Base-by-base conservation (phyloP, 2,329 filamentous ascomycete species). In the Calonectria naviculata region DNA sequence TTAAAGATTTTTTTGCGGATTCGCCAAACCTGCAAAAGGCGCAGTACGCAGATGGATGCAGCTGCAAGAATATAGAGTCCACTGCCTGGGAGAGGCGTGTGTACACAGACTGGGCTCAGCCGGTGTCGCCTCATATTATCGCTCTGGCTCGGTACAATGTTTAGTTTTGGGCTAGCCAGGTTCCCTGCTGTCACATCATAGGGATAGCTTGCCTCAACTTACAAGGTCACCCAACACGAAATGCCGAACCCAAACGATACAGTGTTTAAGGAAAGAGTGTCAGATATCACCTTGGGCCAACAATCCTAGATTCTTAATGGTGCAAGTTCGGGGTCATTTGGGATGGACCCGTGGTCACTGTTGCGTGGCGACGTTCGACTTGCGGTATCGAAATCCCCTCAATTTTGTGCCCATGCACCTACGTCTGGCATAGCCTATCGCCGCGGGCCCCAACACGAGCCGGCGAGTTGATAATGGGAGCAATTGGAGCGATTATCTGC, bases 141-240 rank as follows among this genome's bases (percentile, higher is more conserved):
- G 29, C 46, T 56, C n/a, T 66, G 62, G 56, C 61, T 65, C 56
- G 36, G 63, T 56, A 49, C 56, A 41, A 38, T 38, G 34, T 26
- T 56, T 56, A 29, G 44, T 46, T 56, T 63, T 62, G 46, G 38
- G 28, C 41, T 46, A n/a, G 46, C 26, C 19, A 5, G 28, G 67
- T 47, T 56, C 67, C 61, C 67, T 65, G 68, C 28, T 36, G 54
- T 65, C 63, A 46, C 63, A 56, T 70, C 56, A 69, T 36, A 46
- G 29, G 36, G 41, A 41, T 42, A 29, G 67, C 61, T 58, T 46
- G 41, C 26, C 29, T 54, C 24, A n/a, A 65, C 38, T 65, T 62
- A 54, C 44, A 61, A 62, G 54, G 21, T 29, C 28, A 36, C 21
- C 52, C 29, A 61, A 28, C 38, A 49, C 38, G 36, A 61, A 31